Evolutionary conservation across 1,139 yeast genomes (phyloP).

Genomic region (Ogataea hybrid): DNA sequence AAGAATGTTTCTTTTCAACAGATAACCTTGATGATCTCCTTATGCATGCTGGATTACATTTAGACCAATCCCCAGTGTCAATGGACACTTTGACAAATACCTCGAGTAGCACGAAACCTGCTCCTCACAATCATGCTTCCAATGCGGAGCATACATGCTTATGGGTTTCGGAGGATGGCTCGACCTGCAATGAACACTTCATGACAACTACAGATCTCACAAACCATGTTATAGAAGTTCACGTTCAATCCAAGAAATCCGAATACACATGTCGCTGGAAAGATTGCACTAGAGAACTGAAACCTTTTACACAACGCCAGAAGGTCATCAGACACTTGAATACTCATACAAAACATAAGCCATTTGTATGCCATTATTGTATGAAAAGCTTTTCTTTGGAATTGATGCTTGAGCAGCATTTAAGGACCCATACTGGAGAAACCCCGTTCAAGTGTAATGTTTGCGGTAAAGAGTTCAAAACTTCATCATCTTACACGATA

Average conservation of each 20-base stretch:
- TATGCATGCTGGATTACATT: constrained; percentile 55
- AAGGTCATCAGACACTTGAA: constrained; percentile 83
- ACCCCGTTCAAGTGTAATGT: constrained; percentile 49
- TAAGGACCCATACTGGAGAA: constrained; percentile 86
- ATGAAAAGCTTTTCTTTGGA: constrained; percentile 69
- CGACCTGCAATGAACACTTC: constrained; percentile 49
- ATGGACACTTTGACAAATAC: constrained; percentile 1
- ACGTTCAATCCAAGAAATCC: constrained; percentile 73
- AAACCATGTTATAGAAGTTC: constrained; percentile 62
- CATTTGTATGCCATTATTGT: constrained; percentile 68
- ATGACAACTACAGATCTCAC: constrained; percentile 58
- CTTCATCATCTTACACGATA: constrained; percentile 52
- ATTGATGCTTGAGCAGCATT: constrained; percentile 67
- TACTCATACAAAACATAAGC: constrained; percentile 82
- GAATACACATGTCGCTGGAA: constrained; percentile 74
- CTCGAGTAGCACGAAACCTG: constrained; percentile 6
- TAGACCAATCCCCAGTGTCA: constrained; percentile 5
- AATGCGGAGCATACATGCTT: constrained; percentile 37
- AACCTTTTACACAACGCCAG: constrained; percentile 76
- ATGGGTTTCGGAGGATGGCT: constrained; percentile 23
- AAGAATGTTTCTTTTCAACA: constrained; percentile 58
- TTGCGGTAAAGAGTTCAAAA: constrained; percentile 53
- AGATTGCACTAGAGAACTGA: constrained; percentile 64
- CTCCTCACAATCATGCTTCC: neutral
- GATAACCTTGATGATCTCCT: constrained; percentile 51